Conservation (phyloP, 768 basidiomycete species). For the Leccinellum rugosiceps region DNA sequence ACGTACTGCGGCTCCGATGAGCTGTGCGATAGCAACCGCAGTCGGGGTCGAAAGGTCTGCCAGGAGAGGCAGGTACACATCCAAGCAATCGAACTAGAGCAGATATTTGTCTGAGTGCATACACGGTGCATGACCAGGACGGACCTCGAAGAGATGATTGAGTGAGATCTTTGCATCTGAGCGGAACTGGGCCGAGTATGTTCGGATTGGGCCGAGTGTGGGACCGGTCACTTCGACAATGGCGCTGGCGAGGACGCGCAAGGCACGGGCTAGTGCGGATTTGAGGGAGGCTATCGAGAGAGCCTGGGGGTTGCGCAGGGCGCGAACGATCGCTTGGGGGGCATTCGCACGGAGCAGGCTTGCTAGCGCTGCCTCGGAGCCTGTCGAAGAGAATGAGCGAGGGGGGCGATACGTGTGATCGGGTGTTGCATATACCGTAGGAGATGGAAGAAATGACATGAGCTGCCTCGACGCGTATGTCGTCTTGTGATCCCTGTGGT, state of each 20-base stretch:
- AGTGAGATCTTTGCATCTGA: slow-evolving; percentile 55
- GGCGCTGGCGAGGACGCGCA: slow-evolving; percentile 56
- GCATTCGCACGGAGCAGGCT: slow-evolving; percentile 57
- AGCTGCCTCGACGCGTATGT: slow-evolving; percentile 67
- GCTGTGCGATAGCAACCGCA: slow-evolving; percentile 53
- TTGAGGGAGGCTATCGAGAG: slow-evolving; percentile 41
- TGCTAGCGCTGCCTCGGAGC: slow-evolving; percentile 58
- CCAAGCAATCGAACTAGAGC: slow-evolving; percentile 55
- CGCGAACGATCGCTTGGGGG: slow-evolving; percentile 57
- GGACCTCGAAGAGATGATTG: slow-evolving; percentile 60
- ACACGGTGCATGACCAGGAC: background rate
- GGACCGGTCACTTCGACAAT: slow-evolving; percentile 70
- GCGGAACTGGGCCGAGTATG: slow-evolving; percentile 35
- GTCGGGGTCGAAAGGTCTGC: slow-evolving; percentile 40
- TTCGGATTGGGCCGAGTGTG: slow-evolving; percentile 57
- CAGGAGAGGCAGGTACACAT: slow-evolving; percentile 66
- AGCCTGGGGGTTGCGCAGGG: slow-evolving; percentile 44
- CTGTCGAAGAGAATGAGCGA: slow-evolving; percentile 30
- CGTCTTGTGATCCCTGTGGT: slow-evolving; percentile 40
- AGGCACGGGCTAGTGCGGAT: slow-evolving; percentile 59
- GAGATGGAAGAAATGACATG: slow-evolving; percentile 73
- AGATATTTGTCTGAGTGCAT: background rate
- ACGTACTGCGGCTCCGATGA: slow-evolving; percentile 53
- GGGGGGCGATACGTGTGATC: background rate
- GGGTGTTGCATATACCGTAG: slow-evolving; percentile 44